Percentiles rank a stretch among this genome's conserved stretches.
phyloP scores from a whole-genome alignment of 805 yeast species.

The Starmerella sp. region DNA sequence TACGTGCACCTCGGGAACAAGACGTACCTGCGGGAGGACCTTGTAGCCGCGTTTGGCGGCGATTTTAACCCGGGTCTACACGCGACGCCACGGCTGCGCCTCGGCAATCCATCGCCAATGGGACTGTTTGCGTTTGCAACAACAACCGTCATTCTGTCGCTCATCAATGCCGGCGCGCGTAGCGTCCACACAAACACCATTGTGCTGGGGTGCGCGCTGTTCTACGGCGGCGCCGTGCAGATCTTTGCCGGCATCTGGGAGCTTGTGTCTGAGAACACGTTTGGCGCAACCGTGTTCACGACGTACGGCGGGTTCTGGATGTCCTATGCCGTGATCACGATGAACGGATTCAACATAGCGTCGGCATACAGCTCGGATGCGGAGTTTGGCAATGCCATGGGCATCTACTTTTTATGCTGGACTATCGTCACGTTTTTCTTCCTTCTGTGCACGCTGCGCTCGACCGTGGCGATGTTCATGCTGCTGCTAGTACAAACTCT shows the following conservation, averaged over 20 bases:
- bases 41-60: slow-evolving; percentile 57
- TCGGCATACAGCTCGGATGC: slow-evolving; percentile 32
- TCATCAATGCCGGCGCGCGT: slow-evolving; percentile 46
- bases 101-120: slow-evolving; percentile 56
- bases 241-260: slow-evolving; percentile 61
- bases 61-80: slow-evolving; percentile 33
- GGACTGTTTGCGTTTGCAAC: slow-evolving; percentile 51
- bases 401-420: slow-evolving; percentile 57
- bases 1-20: slow-evolving; percentile 32
- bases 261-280: slow-evolving; percentile 51
- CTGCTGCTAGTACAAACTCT: slow-evolving; percentile 43
- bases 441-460: slow-evolving; percentile 44
- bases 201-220: slow-evolving; percentile 50
- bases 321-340: slow-evolving; percentile 45
- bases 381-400: slow-evolving; percentile 38
- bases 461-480: slow-evolving; percentile 52
- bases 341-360: slow-evolving; percentile 42
- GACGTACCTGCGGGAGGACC: slow-evolving; percentile 37
- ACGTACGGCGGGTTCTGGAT: slow-evolving; percentile 56
- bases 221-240: slow-evolving; percentile 54
- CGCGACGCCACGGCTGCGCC: slow-evolving; percentile 37
- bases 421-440: slow-evolving; percentile 47
- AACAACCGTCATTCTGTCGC: slow-evolving; percentile 48
- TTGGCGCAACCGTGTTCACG: slow-evolving; percentile 43
- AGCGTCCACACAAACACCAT: slow-evolving; percentile 44